Percentiles rank a stretch among this genome's conserved stretches.
These are phyloP conservation scores for Dipodascus geniculatus DNA, from an alignment of 805 yeast genomes.

Conservation along the genomic window DNA sequence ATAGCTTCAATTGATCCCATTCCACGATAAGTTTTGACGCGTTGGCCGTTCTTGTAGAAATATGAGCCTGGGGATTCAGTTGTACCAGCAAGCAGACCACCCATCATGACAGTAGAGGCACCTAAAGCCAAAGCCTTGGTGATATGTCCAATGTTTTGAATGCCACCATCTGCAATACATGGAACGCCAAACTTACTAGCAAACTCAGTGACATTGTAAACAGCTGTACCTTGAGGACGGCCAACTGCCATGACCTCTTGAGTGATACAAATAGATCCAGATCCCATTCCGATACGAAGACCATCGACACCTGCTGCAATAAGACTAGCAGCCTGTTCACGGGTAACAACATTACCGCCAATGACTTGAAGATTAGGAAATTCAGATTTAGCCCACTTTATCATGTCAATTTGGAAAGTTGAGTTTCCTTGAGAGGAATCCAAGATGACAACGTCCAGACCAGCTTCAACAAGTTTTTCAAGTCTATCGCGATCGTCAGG, in stretches of 20 bases:
- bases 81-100: slow-evolving; percentile 98
- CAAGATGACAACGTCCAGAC: slow-evolving; percentile 88
- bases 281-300: slow-evolving; percentile 98
- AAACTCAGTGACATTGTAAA: slow-evolving; percentile 84
- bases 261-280: slow-evolving; percentile 97
- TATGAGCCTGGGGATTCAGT: slow-evolving; percentile 97
- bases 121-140: slow-evolving; percentile 94
- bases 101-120: slow-evolving; percentile 98
- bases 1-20: slow-evolving; percentile 99
- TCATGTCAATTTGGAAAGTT: slow-evolving; percentile 84
- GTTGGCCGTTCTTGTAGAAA: slow-evolving; percentile 95
- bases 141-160: slow-evolving; percentile 96
- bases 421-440: slow-evolving; percentile 99
- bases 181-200: slow-evolving; percentile 95
- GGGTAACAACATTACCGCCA: slow-evolving; percentile 97
- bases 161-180: slow-evolving; percentile 98
- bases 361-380: slow-evolving; percentile 76
- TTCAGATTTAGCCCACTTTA: slow-evolving; percentile 76
- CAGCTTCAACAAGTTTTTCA: slow-evolving; percentile 78
- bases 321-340: slow-evolving; percentile 96
- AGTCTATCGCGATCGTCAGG: slow-evolving; percentile 82
- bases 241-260: slow-evolving; percentile 99
- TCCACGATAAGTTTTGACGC: slow-evolving; percentile 96
- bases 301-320: slow-evolving; percentile 97
- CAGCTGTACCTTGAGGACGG: slow-evolving; percentile 99